Conservation (phyloP, 306 rosid species). For the Medicago arabica region DNA sequence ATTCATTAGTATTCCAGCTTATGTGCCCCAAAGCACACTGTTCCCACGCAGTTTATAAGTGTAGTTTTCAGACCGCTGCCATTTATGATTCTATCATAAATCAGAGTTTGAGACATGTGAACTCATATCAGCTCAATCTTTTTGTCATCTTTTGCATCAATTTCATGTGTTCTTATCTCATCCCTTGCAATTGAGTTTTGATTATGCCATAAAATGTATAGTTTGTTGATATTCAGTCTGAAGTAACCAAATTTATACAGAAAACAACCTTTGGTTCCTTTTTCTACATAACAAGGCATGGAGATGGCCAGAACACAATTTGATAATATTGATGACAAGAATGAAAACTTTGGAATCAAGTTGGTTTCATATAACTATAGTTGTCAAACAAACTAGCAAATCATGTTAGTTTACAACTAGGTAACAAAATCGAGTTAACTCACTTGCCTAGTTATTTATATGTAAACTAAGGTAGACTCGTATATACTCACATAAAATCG, state of each 20-base stretch:
- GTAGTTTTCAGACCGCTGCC: neutral
- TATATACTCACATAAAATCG: neutral
- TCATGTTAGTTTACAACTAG: neutral
- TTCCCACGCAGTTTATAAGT: neutral
- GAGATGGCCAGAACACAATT: neutral
- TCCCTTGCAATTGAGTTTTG: slow-evolving; percentile 8
- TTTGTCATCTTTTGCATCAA: slow-evolving; percentile 25
- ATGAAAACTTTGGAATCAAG: slow-evolving; percentile 6
- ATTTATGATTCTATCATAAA: slow-evolving; percentile 17
- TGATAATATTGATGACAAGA: neutral
- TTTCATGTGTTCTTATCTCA: neutral
- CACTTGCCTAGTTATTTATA: neutral
- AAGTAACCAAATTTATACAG: neutral
- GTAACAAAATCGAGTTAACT: slow-evolving; percentile 4
- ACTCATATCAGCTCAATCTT: neutral
- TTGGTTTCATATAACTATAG: slow-evolving; percentile 9
- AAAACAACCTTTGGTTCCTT: neutral
- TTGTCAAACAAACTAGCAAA: neutral
- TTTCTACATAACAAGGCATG: neutral
- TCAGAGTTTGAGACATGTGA: slow-evolving; percentile 16
- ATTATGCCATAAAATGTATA: slow-evolving; percentile 8
- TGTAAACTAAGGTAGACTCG: neutral
- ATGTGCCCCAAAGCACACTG: neutral
- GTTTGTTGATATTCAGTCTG: slow-evolving; percentile 11
- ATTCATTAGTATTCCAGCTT: neutral